Evolutionary conservation across 2,329 filamentous ascomycete genomes (phyloP).

Genomic region (Aspergillus tanneri): DNA sequence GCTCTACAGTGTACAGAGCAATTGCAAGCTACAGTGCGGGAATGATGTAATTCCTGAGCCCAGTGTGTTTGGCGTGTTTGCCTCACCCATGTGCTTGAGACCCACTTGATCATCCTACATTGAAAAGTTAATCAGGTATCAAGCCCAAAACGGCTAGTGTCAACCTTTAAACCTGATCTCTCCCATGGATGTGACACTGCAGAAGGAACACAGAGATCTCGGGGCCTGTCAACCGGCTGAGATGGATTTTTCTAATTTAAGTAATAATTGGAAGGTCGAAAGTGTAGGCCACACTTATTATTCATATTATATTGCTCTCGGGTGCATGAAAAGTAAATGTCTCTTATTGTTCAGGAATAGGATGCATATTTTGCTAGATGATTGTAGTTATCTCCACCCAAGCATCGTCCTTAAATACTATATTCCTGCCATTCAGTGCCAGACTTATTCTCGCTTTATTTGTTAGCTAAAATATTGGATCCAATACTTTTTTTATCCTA

Average conservation of each 20-base stretch:
- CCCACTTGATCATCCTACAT: conserved; percentile 22
- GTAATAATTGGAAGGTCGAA: not conserved
- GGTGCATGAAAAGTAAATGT: no score
- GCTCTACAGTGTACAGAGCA: no score
- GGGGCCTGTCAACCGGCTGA: not conserved
- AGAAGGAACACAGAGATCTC: conserved; percentile 5
- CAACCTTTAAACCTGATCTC: conserved; percentile 16
- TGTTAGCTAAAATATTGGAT: no score
- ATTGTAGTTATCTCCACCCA: no score
- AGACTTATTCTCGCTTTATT: no score
- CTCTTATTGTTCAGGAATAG: not conserved
- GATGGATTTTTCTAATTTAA: not conserved
- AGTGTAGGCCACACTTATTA: no score
- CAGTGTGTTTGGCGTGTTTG: conserved; percentile 19
- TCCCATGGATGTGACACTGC: conserved; percentile 17
- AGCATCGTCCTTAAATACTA: no score
- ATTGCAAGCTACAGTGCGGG: not conserved
- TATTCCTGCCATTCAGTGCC: no score
- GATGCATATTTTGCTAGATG: not conserved
- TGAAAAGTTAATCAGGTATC: conserved; percentile 22
- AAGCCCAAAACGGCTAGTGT: conserved; percentile 12
- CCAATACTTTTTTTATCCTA: no score
- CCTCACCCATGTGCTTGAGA: conserved; percentile 20
- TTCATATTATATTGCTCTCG: no score
- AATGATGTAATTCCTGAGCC: conserved; percentile 19